Conservation (phyloP, 2,329 filamentous ascomycete genomes). For the Cyphellophora attinorum region DNA sequence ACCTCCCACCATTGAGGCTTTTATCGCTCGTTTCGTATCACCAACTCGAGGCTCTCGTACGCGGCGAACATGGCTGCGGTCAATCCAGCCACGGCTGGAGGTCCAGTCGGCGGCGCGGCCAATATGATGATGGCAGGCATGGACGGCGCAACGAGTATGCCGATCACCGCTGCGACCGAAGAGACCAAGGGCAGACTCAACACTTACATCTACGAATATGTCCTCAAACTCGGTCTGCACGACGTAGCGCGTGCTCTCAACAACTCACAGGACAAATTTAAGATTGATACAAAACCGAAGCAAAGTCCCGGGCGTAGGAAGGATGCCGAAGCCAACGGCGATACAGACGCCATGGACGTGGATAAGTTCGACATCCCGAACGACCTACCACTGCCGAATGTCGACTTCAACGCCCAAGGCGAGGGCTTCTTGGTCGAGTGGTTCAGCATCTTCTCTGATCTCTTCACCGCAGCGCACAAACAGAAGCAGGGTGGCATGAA, state of each 20-base stretch:
- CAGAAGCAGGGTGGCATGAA: conserved; percentile 42
- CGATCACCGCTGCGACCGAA: conserved; percentile 22
- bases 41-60: background rate
- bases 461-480: conserved; percentile 74
- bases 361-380: conserved; percentile 75
- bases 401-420: conserved; percentile 44
- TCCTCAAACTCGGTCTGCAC: conserved; percentile 74
- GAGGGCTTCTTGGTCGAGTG: conserved; percentile 82
- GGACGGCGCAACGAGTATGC: conserved; percentile 30
- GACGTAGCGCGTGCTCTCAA: conserved; percentile 72
- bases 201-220: conserved; percentile 63
- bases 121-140: conserved; percentile 46
- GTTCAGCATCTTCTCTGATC: conserved; percentile 97
- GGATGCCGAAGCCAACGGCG: conserved; percentile 63
- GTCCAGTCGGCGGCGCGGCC: conserved; percentile 43
- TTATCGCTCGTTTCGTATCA: background rate
- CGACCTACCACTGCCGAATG: conserved; percentile 58
- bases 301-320: conserved; percentile 60
- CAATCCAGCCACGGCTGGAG: conserved; percentile 41
- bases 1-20: background rate
- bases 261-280: conserved; percentile 49
- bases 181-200: conserved; percentile 40
- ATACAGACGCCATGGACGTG: conserved; percentile 70
- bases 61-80: conserved; percentile 49
- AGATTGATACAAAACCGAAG: conserved; percentile 52